Conservation (phyloP, 306 rosid genomes). For the Castanospermum australe region DNA sequence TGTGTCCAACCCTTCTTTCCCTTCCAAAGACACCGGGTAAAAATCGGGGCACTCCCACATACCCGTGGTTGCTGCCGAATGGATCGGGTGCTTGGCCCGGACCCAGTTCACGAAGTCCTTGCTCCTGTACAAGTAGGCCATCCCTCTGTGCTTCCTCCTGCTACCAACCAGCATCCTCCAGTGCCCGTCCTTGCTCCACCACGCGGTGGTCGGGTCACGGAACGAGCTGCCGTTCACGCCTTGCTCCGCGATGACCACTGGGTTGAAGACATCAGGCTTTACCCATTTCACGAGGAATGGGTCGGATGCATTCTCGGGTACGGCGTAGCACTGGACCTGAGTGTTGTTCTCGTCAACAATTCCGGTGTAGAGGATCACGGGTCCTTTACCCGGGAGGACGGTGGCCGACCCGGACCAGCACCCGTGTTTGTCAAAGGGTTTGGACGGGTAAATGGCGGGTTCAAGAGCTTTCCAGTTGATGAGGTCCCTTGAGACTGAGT, state of each 20-base stretch:
- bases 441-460: slow-evolving; percentile 62
- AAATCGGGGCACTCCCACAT: slow-evolving; percentile 96
- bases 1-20: slow-evolving; percentile 52
- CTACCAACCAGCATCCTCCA: slow-evolving; percentile 78
- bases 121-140: slow-evolving; percentile 65
- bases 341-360: slow-evolving; percentile 35
- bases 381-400: slow-evolving; percentile 59
- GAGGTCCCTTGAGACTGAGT: slow-evolving; percentile 73
- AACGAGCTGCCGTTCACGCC: slow-evolving; percentile 47
- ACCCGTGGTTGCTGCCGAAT: slow-evolving; percentile 53
- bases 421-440: slow-evolving; percentile 73
- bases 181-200: slow-evolving; percentile 52
- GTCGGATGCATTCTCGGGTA: slow-evolving; percentile 62
- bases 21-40: slow-evolving; percentile 52
- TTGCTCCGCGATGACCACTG: slow-evolving; percentile 24
- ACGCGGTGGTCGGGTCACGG: slow-evolving; percentile 85
- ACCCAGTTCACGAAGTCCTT: slow-evolving; percentile 60
- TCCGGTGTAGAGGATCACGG: slow-evolving; percentile 75
- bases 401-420: slow-evolving; percentile 96
- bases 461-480: slow-evolving; percentile 71
- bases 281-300: slow-evolving; percentile 61
- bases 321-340: slow-evolving; percentile 73
- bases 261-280: slow-evolving; percentile 66
- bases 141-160: slow-evolving; percentile 39
- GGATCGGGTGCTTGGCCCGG: slow-evolving; percentile 68